Conservation (phyloP, 148 eudicot species). For the Vaccinium myrtillus region DNA sequence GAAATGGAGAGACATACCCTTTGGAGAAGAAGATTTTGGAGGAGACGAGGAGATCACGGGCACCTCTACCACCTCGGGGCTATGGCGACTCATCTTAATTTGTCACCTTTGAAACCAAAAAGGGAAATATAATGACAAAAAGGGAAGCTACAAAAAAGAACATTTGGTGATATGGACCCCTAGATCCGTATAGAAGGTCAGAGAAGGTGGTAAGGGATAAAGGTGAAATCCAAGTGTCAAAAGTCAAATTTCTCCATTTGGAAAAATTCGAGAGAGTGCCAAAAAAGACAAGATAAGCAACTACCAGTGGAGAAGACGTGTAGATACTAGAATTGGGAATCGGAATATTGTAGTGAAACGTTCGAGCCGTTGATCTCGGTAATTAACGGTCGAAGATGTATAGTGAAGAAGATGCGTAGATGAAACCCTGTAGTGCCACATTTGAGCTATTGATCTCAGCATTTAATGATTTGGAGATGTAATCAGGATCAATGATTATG, state of each 20-base stretch:
- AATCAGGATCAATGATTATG: too few species aligned
- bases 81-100: neutral
- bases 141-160: neutral
- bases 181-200: neutral
- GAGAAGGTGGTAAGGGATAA: conserved; percentile 1
- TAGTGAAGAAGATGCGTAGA: too few species aligned
- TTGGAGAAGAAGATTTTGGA: neutral
- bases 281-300: neutral
- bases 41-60: neutral
- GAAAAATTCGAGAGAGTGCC: neutral
- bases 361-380: too few species aligned
- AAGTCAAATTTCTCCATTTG: neutral
- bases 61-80: neutral
- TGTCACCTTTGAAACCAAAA: neutral
- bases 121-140: neutral
- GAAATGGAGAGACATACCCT: neutral
- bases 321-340: too few species aligned
- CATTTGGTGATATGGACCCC: neutral
- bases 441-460: too few species aligned
- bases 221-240: neutral
- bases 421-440: too few species aligned
- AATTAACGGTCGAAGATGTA: too few species aligned
- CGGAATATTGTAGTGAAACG: too few species aligned
- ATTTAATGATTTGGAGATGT: too few species aligned
- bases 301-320: too few species aligned